phyloP scores from a whole-genome alignment of 768 basidiomycete species.

The Podaxis carcinomalis region DNA sequence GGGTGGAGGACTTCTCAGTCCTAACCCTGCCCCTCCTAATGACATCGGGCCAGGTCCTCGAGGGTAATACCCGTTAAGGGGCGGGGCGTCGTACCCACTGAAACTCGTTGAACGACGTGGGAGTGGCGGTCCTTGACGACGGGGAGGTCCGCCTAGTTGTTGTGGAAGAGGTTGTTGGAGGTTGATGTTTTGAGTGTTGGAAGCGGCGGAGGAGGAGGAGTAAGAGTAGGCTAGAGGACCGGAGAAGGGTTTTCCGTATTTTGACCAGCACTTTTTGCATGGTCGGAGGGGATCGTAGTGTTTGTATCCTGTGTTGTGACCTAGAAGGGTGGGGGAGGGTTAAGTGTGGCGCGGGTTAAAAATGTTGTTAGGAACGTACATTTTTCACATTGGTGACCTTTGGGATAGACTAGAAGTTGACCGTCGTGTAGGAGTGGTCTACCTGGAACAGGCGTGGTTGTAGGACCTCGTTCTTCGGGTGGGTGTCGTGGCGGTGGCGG shows the following conservation, averaged over 20 bases:
- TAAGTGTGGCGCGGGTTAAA: neutral
- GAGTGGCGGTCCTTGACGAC: conserved; percentile 4
- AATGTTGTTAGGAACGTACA: conserved; percentile 37
- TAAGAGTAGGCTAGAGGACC: conserved; percentile 56
- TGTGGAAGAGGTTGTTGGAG: conserved; percentile 7
- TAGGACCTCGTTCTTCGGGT: conserved; percentile 58
- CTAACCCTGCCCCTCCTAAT: neutral
- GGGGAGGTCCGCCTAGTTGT: neutral
- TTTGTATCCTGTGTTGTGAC: conserved; percentile 74
- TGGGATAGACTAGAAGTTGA: conserved; percentile 65
- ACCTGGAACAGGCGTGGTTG: conserved; percentile 56
- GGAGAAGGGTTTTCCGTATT: conserved; percentile 55
- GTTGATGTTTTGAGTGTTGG: conserved; percentile 10
- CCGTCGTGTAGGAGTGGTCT: conserved; percentile 63
- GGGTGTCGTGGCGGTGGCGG: conserved; percentile 4
- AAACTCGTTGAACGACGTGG: conserved; percentile 14
- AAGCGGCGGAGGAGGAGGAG: conserved; percentile 15
- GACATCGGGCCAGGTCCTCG: conserved; percentile 8
- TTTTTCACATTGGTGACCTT: conserved; percentile 58
- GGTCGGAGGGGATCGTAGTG: conserved; percentile 60
- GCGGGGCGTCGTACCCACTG: conserved; percentile 9
- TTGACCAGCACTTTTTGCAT: conserved; percentile 73
- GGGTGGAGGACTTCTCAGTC: conserved; percentile 7
- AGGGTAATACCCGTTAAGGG: conserved; percentile 9
- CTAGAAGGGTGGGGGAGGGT: conserved; percentile 26